Conservation (phyloP, 2,329 filamentous ascomycete species). For the Beauveria scarabaeidicola region DNA sequence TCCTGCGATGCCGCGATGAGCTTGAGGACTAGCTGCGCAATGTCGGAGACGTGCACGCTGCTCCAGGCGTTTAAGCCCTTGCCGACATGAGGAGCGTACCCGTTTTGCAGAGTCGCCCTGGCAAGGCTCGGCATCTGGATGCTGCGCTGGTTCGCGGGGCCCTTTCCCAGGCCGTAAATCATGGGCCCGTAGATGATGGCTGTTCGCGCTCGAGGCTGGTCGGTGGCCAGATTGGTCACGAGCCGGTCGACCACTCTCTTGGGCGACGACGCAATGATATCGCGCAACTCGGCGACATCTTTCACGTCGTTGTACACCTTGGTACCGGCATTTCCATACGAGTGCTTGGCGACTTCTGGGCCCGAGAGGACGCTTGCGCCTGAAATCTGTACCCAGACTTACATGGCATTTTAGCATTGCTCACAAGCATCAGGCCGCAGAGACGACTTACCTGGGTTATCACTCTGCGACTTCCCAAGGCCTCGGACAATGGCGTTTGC, state of each 20-base stretch:
- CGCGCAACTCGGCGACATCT: conserved; percentile 42
- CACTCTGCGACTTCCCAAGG: conserved; percentile 26
- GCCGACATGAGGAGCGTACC: conserved; percentile 30
- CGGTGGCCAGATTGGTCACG: conserved; percentile 32
- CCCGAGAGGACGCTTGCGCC: conserved; percentile 4
- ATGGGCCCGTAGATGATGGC: conserved; percentile 33
- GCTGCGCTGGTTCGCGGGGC: conserved; percentile 35
- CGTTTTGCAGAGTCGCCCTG: conserved; percentile 27
- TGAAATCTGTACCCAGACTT: conserved; percentile 16
- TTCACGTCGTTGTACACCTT: conserved; percentile 46
- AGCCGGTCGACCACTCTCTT: conserved; percentile 59
- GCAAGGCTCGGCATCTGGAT: conserved; percentile 35
- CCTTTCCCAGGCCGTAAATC: conserved; percentile 38
- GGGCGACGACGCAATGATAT: conserved; percentile 22
- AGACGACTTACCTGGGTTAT: conserved; percentile 31
- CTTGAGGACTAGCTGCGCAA: conserved; percentile 21
- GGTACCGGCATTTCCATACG: conserved; percentile 30
- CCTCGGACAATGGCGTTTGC: conserved; percentile 32
- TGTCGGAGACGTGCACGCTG: conserved; percentile 37
- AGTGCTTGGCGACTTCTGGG: conserved; percentile 1
- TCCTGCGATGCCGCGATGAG: conserved; percentile 21
- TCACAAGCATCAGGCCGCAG: no score
- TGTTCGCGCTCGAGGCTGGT: conserved; percentile 21
- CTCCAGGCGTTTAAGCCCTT: conserved; percentile 34
- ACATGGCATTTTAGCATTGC: conserved; percentile 21